These are phyloP conservation scores for Mycosarcoma maydis DNA, from an alignment of 1,284 basidiomycete genomes.

Conservation along the genomic window DNA sequence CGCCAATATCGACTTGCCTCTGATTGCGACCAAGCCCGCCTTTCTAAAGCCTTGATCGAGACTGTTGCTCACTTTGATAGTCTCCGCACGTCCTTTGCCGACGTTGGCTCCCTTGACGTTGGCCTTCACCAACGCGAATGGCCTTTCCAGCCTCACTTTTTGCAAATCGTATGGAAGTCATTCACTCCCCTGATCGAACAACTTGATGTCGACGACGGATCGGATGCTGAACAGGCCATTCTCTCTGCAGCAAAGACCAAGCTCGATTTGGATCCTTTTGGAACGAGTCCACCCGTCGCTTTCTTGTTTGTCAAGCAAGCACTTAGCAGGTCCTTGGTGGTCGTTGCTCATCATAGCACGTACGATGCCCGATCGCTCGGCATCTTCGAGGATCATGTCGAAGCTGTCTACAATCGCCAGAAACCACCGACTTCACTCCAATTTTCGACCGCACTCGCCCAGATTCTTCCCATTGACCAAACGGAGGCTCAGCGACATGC, in stretches of 20 bases:
- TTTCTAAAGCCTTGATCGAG: constrained; percentile 31
- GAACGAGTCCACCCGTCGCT: constrained; percentile 22
- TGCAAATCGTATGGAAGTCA: constrained; percentile 43
- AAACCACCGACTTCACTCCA: constrained; percentile 21
- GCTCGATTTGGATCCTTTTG: constrained; percentile 26
- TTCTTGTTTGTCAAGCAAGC: constrained; percentile 37
- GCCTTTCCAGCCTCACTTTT: constrained; percentile 43
- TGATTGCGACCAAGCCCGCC: constrained; percentile 22
- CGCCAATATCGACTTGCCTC: constrained; percentile 57
- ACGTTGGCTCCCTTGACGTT: constrained; percentile 27
- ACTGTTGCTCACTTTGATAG: constrained; percentile 41
- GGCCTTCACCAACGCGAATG: constrained; percentile 2
- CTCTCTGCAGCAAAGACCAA: constrained; percentile 3
- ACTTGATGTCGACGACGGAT: constrained; percentile 5
- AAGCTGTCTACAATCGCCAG: constrained; percentile 21
- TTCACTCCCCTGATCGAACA: constrained; percentile 9
- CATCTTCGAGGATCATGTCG: constrained; percentile 46
- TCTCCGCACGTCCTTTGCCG: constrained; percentile 58
- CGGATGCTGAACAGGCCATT: constrained; percentile 15
- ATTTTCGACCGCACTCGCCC: constrained; percentile 43
- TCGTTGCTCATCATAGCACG: constrained; percentile 56
- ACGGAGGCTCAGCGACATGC: constrained; percentile 20
- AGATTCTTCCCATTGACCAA: constrained; percentile 44
- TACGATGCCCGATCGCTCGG: constrained; percentile 58
- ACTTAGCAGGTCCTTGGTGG: constrained; percentile 16